These are phyloP conservation scores for Chernovozyma aurita DNA, from an alignment of 1,139 yeast genomes.

Conservation along the genomic window DNA sequence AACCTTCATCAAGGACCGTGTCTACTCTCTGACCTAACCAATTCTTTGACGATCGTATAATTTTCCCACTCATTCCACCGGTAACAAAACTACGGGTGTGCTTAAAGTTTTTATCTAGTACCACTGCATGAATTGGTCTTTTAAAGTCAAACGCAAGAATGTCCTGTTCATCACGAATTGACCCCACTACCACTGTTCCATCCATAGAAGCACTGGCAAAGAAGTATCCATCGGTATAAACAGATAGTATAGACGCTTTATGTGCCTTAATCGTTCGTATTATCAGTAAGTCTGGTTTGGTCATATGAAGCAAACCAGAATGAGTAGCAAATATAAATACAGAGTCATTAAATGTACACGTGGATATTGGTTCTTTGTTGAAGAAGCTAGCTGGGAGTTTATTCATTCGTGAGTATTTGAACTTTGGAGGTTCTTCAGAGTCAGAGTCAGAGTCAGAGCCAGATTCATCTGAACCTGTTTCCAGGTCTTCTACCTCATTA, in stretches of 20 bases:
- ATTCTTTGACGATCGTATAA: slow-evolving; percentile 66
- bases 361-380: slow-evolving; percentile 70
- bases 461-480: neutral
- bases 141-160: slow-evolving; percentile 76
- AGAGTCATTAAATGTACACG: slow-evolving; percentile 54
- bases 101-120: slow-evolving; percentile 66
- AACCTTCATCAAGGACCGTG: slow-evolving; percentile 51
- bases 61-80: slow-evolving; percentile 90
- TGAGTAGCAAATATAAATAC: slow-evolving; percentile 84
- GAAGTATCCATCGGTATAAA: slow-evolving; percentile 66
- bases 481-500: slow-evolving; percentile 23
- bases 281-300: slow-evolving; percentile 51
- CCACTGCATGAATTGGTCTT: slow-evolving; percentile 85
- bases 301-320: slow-evolving; percentile 73
- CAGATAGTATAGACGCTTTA: slow-evolving; percentile 72
- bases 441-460: slow-evolving; percentile 7
- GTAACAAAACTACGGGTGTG: slow-evolving; percentile 64
- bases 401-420: slow-evolving; percentile 67
- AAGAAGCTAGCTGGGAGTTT: slow-evolving; percentile 67
- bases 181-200: slow-evolving; percentile 84
- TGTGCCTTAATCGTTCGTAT: slow-evolving; percentile 80
- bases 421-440: slow-evolving; percentile 60
- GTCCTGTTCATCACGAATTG: slow-evolving; percentile 58
- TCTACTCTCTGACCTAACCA: slow-evolving; percentile 88
- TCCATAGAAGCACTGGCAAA: slow-evolving; percentile 91